Conservation (phyloP, 768 basidiomycete genomes). For the Boletus subcaerulescens region DNA sequence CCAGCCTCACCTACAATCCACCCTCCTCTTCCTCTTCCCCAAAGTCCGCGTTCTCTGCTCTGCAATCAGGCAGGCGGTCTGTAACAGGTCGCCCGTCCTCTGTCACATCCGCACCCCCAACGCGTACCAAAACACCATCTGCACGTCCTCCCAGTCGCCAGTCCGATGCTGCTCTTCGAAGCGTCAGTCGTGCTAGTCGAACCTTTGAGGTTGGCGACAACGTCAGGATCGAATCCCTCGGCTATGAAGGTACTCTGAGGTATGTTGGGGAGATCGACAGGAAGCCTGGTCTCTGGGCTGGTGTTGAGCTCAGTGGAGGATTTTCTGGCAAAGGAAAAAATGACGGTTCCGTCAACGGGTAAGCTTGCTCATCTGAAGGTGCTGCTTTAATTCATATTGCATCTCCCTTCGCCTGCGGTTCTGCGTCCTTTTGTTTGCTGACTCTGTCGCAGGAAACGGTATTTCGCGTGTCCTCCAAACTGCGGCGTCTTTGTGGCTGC, state of each 20-base stretch:
- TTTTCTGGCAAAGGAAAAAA: slow-evolving; percentile 95
- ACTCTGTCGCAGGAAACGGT: slow-evolving; percentile 54
- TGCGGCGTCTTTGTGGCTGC: slow-evolving; percentile 91
- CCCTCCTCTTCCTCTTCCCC: slow-evolving; percentile 50
- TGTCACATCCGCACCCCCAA: slow-evolving; percentile 48
- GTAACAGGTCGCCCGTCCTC: slow-evolving; percentile 61
- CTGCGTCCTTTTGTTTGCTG: slow-evolving; percentile 6
- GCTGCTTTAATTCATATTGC: background rate
- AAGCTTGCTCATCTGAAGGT: slow-evolving; percentile 33
- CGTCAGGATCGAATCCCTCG: slow-evolving; percentile 84
- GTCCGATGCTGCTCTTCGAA: slow-evolving; percentile 54
- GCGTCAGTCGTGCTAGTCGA: slow-evolving; percentile 43
- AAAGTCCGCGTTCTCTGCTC: slow-evolving; percentile 35
- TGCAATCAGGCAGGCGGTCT: slow-evolving; percentile 42
- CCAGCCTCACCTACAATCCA: slow-evolving; percentile 36
- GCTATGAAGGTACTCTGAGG: slow-evolving; percentile 79
- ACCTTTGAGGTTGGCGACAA: slow-evolving; percentile 72
- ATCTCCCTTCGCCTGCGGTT: background rate
- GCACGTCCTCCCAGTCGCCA: slow-evolving; percentile 64
- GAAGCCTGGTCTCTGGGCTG: slow-evolving; percentile 89
- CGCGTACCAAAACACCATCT: slow-evolving; percentile 52
- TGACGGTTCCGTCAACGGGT: slow-evolving; percentile 88
- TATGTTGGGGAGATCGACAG: slow-evolving; percentile 86
- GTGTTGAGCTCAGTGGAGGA: slow-evolving; percentile 84
- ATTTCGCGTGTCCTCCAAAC: slow-evolving; percentile 80